Percentiles rank a stretch among this genome's conserved stretches.
phyloP scores from a whole-genome alignment of 2,329 filamentous ascomycete species.

The Hirsutella rhossiliensis region DNA sequence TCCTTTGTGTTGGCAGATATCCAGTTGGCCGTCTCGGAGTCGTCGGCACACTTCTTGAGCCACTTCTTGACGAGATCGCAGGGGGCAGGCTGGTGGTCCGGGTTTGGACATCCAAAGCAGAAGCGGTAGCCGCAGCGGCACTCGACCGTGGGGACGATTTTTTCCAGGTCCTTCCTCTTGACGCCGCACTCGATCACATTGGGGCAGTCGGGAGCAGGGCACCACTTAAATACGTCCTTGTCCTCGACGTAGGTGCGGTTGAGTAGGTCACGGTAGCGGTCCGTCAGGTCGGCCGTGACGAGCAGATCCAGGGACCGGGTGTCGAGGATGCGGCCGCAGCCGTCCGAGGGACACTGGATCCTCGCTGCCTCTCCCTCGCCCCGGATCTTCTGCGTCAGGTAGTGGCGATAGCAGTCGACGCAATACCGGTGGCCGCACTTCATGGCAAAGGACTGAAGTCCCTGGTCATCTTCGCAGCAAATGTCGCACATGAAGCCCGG shows the following conservation, averaged over 20 bases:
- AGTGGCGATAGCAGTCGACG: slow-evolving; percentile 82
- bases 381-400: slow-evolving; percentile 82
- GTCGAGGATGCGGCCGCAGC: slow-evolving; percentile 83
- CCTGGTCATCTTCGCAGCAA: slow-evolving; percentile 79
- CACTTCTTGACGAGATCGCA: slow-evolving; percentile 87
- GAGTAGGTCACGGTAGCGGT: slow-evolving; percentile 70
- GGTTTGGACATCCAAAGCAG: slow-evolving; percentile 86
- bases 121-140: slow-evolving; percentile 80
- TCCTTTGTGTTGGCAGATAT: slow-evolving; percentile 99
- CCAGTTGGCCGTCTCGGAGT: slow-evolving; percentile 98
- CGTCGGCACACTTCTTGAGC: slow-evolving; percentile 97
- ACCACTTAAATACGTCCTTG: slow-evolving; percentile 93
- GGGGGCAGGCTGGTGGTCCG: slow-evolving; percentile 86
- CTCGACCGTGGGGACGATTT: slow-evolving; percentile 78
- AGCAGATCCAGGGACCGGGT: slow-evolving; percentile 76
- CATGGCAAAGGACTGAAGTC: slow-evolving; percentile 78
- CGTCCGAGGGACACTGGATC: slow-evolving; percentile 84
- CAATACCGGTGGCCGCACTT: slow-evolving; percentile 93
- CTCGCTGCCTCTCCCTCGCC: slow-evolving; percentile 91
- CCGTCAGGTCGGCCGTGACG: slow-evolving; percentile 41
- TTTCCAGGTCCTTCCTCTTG: slow-evolving; percentile 76
- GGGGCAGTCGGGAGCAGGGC: slow-evolving; percentile 90
- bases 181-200: slow-evolving; percentile 83
- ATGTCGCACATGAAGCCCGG: slow-evolving; percentile 85
- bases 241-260: slow-evolving; percentile 95